These are phyloP conservation scores for Willaertia magna DNA, from an alignment of 208 protist genomes.

Conservation along the genomic window DNA sequence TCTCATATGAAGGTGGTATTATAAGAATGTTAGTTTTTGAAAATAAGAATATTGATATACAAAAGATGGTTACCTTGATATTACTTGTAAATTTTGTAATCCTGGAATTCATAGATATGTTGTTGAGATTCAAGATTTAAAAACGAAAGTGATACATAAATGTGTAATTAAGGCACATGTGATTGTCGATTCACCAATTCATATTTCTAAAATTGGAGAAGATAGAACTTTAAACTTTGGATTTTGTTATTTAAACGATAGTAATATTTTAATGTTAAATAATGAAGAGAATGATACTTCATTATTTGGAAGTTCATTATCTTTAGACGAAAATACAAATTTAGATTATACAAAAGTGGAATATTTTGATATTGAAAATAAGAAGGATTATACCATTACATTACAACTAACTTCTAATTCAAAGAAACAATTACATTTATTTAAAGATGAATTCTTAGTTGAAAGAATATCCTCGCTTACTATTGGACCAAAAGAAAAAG, in stretches of 20 bases:
- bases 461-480: neutral
- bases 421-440: neutral
- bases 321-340: too few relatives aligned
- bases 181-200: neutral
- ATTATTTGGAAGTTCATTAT: neutral
- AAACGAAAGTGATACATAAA: neutral
- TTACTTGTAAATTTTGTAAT: neutral
- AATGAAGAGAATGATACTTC: too few relatives aligned
- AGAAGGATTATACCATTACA: neutral
- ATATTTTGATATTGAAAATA: neutral
- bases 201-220: neutral
- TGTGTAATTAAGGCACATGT: neutral
- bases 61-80: neutral
- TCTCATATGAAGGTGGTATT: neutral
- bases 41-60: neutral
- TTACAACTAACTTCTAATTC: neutral
- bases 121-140: neutral
- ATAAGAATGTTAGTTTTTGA: neutral
- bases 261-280: too few relatives aligned
- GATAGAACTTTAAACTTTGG: neutral
- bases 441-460: neutral
- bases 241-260: neutral
- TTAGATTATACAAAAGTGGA: neutral
- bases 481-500: neutral
- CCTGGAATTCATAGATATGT: neutral